Base-by-base conservation (phyloP, 2,329 filamentous ascomycete species). In the Chlorencoelia australis region DNA sequence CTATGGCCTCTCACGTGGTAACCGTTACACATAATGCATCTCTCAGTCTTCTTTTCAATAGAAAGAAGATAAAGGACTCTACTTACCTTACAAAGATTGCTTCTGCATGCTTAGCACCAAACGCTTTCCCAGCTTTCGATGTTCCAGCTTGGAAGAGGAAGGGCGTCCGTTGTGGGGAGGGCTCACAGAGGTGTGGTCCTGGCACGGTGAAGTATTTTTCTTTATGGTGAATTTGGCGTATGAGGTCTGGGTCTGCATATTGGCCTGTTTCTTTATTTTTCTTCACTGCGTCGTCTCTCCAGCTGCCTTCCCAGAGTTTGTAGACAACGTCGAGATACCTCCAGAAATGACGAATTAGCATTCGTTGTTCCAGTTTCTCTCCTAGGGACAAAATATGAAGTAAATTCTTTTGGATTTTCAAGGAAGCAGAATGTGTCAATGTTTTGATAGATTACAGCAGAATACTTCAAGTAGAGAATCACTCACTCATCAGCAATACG, bases 21-120 rank as follows among this genome's bases (percentile, higher is more conserved):
- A n/a, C n/a, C n/a, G n/a, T n/a, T n/a, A n/a, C n/a, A n/a, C n/a
- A n/a, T n/a, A n/a, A n/a, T n/a, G n/a, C n/a, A n/a, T n/a, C n/a
- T n/a, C n/a, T n/a, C n/a, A n/a, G n/a, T n/a, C n/a, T n/a, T n/a
- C n/a, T n/a, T n/a, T n/a, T n/a, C n/a, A n/a, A n/a, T 82, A n/a
- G n/a, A n/a, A n/a, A n/a, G n/a, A n/a, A n/a, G n/a, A n/a, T n/a
- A n/a, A n/a, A n/a, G n/a, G n/a, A n/a, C n/a, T n/a, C n/a, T n/a
- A n/a, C n/a, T n/a, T n/a, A n/a, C n/a, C n/a, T n/a, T 1, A 82
- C 69, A 47, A 84, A 84, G 33, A 84, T 78, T 2, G 71, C 78
- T 50, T 85, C 80, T 0, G 79, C 80, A 51, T 84, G 77, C 45
- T 77, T 71, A 0, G 78, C 75, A 0, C 77, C 78, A 47, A 85